Conservation (phyloP, 2,329 filamentous ascomycete species). For the Aspergillus oerlinghausenensis region DNA sequence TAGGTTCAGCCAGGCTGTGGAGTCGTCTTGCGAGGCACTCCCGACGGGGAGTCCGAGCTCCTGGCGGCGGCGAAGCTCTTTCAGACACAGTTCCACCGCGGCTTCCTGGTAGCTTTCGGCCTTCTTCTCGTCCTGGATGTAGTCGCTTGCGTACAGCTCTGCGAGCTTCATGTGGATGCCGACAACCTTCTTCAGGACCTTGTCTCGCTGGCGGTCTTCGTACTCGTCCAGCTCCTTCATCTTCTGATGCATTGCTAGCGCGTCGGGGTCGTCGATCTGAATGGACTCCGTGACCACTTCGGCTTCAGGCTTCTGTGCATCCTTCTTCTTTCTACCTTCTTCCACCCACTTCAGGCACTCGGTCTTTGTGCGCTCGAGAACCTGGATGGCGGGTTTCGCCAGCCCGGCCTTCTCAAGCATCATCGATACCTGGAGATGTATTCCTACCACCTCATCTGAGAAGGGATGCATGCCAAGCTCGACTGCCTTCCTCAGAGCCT, state of each 20-base stretch:
- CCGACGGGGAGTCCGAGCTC: constrained; percentile 64
- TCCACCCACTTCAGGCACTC: constrained; percentile 56
- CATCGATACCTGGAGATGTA: constrained; percentile 74
- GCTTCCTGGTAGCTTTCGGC: constrained; percentile 73
- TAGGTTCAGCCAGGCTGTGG: constrained; percentile 35
- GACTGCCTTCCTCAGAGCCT: constrained; percentile 68
- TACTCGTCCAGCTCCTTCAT: constrained; percentile 22
- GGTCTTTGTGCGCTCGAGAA: constrained; percentile 69
- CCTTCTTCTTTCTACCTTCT: constrained; percentile 19
- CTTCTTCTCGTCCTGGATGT: constrained; percentile 67
- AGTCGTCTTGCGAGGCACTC: constrained; percentile 48
- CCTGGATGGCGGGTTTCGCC: constrained; percentile 65
- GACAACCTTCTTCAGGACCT: constrained; percentile 68
- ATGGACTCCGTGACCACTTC: constrained; percentile 16
- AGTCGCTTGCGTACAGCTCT: constrained; percentile 72
- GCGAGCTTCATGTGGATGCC: constrained; percentile 78
- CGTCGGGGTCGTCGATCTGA: constrained; percentile 16
- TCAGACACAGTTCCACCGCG: constrained; percentile 74
- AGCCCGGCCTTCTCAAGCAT: constrained; percentile 75
- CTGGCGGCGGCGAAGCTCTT: constrained; percentile 66
- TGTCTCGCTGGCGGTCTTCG: constrained; percentile 50
- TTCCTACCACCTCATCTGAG: constrained; percentile 83
- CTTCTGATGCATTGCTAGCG: constrained; percentile 20
- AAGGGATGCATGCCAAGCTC: constrained; percentile 79
- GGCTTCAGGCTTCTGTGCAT: constrained; percentile 13